Evolutionary conservation across 2,329 filamentous ascomycete genomes (phyloP), one percentile per base, ranked within the genome.

Genomic region (Botrytis paeoniae): DNA sequence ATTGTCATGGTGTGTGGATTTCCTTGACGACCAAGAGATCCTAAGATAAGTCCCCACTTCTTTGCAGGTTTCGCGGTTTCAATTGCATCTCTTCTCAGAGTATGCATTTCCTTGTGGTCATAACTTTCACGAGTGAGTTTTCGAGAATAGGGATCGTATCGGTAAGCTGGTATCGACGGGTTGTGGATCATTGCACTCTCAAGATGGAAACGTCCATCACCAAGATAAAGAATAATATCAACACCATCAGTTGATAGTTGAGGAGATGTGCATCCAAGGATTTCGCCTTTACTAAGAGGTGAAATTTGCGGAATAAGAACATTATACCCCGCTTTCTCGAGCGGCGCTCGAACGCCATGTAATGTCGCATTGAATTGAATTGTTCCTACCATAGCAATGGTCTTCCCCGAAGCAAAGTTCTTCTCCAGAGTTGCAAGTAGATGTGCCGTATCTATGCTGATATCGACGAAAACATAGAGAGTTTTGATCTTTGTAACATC

Each of bases 111-210:
- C 37, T 92, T 89, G 82, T 99, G 96, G 60, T 93, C 93, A 82
- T 99, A 99, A 37, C 89, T 92, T 83, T 99, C 97, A 76, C 93
- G 91, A 2, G 95, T 98, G 41, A 99, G 88, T 73, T 93, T 94
- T 68, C 95, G 89, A 18, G 94, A 96, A 84, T 99, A 99, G 0
- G 97, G 96, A 80, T 99, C 96, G 82, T 99, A 99, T 76, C 96
- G 89, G 83, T 98, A 99, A 2, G 97, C 95, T 0, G 95, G 93
- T 51, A 98, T 89, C 8, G 86, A 84, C 0, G 97, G 96, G 83
- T 99, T 99, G 81, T 98, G 96, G 77, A 99, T 99, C 95, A 99
- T 99, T 80, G 97, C 95, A 79, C 93, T 97, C 83, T 99, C 96
- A 61, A 99, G 91, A 81, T 99, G 96, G 85, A 98, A 98, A 74